These are phyloP conservation scores for Kwoniella sp. DNA, from an alignment of 768 basidiomycete species.

Conservation along the genomic window DNA sequence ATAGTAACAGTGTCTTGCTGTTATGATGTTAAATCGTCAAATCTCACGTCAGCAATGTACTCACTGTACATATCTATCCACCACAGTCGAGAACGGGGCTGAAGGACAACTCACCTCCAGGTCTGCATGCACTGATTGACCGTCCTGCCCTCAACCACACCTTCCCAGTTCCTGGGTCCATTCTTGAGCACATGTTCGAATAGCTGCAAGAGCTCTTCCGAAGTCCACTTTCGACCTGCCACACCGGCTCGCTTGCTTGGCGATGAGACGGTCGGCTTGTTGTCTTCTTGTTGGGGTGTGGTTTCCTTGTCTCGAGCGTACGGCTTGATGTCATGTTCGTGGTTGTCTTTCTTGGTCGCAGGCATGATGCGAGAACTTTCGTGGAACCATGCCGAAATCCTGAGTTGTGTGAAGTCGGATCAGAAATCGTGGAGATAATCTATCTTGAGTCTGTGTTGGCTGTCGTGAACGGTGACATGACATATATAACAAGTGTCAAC, in stretches of 20 bases:
- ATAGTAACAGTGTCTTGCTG: too few relatives aligned
- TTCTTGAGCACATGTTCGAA: conserved; percentile 23
- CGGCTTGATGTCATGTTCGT: background rate
- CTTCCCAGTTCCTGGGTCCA: conserved; percentile 13
- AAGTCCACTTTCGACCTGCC: conserved; percentile 12
- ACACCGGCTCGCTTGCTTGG: background rate
- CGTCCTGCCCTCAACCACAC: conserved; percentile 20
- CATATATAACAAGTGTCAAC: too few relatives aligned
- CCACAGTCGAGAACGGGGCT: too few relatives aligned
- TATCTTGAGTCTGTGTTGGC: too few relatives aligned
- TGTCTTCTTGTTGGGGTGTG: background rate
- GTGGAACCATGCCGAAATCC: too few relatives aligned
- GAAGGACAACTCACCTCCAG: conserved; percentile 16
- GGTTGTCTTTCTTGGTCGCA: background rate
- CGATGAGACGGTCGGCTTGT: background rate
- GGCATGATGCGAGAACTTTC: background rate
- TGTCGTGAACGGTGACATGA: too few relatives aligned
- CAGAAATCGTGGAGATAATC: too few relatives aligned
- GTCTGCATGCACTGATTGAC: conserved; percentile 18
- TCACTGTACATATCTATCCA: too few relatives aligned
- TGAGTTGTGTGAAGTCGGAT: too few relatives aligned
- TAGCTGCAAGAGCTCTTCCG: conserved; percentile 18
- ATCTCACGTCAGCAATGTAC: too few relatives aligned
- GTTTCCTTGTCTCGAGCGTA: background rate
- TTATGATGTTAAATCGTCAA: too few relatives aligned